Evolutionary conservation across 2,329 filamentous ascomycete species (phyloP), one percentile per base, ranked within the genome.

Genomic region (Coccinonectria pachysandricola): DNA sequence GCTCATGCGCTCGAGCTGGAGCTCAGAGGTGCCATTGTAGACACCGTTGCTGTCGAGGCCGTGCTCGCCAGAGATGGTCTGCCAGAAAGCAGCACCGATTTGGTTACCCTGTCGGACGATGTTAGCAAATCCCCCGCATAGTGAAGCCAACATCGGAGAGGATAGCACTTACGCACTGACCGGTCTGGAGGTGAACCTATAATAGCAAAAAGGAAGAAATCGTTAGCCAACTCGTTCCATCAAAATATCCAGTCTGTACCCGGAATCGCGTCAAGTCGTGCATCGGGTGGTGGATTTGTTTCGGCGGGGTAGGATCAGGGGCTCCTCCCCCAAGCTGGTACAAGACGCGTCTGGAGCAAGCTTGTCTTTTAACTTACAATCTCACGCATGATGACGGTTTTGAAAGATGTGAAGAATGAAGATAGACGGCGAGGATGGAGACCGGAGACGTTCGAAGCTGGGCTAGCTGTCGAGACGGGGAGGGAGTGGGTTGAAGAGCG

Each of bases 31-130:
- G 59, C 91, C 91, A 64, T 92, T 92, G 79, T 96, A 96, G 81
- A 95, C 80, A 67, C 88, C 88, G 63, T 84, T 84, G 68, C 82
- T 85, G 68, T 98, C 91, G 57, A 98, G 86, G 56, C 91, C 91
- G 64, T 98, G 91, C 75, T 86, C 80, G 64, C 79, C 76, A 56
- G 80, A 84, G 59, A 86, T 86, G 54, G 70, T 80, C 64, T 86
- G 80, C 81, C 91, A 98, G 77, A 98, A 98, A 68, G 91, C 91
- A 73, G 91, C 91, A 88, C 91, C 91, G 52, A 96, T 94, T 84
- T 98, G 91, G 82, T 98, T 98, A 77, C 91, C 91, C 88, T 95
- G 53, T 49, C 30, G 36, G 50, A 35, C 27, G 40, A 35, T 31
- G 54, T 68, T 49, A 65, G 58, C 46, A 33, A 30, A 24, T 19